Evolutionary conservation across 2,329 filamentous ascomycete species (phyloP), one percentile per base, ranked within the genome.

Genomic region (Acarospora socialis): DNA sequence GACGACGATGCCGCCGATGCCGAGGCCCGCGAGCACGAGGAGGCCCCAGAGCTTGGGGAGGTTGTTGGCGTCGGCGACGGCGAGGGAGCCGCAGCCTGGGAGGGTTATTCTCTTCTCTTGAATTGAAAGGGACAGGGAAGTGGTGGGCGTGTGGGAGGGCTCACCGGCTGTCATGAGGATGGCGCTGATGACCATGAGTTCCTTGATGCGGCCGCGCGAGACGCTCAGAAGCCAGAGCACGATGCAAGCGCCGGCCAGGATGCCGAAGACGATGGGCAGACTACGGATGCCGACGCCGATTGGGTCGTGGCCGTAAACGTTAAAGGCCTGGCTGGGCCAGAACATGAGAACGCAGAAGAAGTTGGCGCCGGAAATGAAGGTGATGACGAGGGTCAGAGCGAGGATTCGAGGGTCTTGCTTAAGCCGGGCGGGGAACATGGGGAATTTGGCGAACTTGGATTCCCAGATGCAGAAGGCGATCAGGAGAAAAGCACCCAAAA

Each of bases 1-100:
- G 4, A 81, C 69, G 10, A 79, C 68, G 30, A 80, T 74, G 1
- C 71, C 75, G 5, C 75, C 76, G 4, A 79, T 70, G 5, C 76
- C 76, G 2, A 79, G 50, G 4, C 70, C 68, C 2, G 73, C 71
- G 4, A 79, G 46, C 9, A 69, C 55, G n/a, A 79, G 57, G 16
- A 77, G 53, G 9, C 60, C 65, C 55, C 68, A 76, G 10, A 74
- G 52, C 12, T 57, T 52, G 36, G 59, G 42, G 31, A 73, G 56
- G 43, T 74, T 76, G 48, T 72, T 57, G 3, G 55, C 48, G 2
- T 52, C 53, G 0, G 63, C 65, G 14, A 63, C 52, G 2, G 68
- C 55, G 35, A 77, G 52, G 3, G 65, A 60, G 21, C 69, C 71
- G 42, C 61, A 70, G 16, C 68, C 60, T 61, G n/a, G n/a, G n/a